Conservation (phyloP, 202 grass and related monocot genomes). For the Hordeum pubiflorum region DNA sequence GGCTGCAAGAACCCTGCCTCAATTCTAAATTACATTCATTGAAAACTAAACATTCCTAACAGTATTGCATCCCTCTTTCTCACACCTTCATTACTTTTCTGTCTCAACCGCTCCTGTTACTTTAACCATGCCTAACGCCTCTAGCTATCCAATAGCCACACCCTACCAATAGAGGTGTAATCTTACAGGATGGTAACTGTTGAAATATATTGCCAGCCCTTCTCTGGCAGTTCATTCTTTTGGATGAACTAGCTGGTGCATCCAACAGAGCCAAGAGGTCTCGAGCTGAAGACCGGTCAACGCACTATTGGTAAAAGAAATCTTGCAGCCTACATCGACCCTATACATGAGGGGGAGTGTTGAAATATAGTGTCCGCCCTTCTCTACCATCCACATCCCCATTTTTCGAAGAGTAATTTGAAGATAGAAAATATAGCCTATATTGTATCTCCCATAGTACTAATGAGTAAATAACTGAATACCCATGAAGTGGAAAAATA, state of each 20-base stretch:
- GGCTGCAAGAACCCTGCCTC: not conserved
- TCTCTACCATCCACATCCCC: not conserved
- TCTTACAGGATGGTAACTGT: not conserved
- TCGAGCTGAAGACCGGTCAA: not conserved
- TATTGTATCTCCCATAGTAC: not conserved
- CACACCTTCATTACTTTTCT: not conserved
- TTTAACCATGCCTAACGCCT: slow-evolving; percentile 3
- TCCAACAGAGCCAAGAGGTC: not conserved
- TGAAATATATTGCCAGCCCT: not conserved
- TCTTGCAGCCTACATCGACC: not conserved
- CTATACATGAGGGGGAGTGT: not conserved
- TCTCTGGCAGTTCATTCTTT: not conserved
- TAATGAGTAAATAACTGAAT: not conserved
- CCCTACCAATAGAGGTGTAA: not conserved
- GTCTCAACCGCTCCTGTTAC: not conserved
- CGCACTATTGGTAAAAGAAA: not conserved
- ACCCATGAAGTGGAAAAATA: not conserved
- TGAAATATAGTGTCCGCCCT: not conserved
- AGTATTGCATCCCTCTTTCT: not conserved
- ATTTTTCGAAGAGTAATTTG: not conserved
- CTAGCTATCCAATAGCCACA: slow-evolving; percentile 16
- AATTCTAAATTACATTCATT: not conserved
- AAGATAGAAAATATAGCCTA: not conserved
- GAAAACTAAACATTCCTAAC: not conserved
- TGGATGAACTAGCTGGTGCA: not conserved